Evolutionary conservation across 805 yeast species (phyloP).

Genomic region (Lachancea sp.): DNA sequence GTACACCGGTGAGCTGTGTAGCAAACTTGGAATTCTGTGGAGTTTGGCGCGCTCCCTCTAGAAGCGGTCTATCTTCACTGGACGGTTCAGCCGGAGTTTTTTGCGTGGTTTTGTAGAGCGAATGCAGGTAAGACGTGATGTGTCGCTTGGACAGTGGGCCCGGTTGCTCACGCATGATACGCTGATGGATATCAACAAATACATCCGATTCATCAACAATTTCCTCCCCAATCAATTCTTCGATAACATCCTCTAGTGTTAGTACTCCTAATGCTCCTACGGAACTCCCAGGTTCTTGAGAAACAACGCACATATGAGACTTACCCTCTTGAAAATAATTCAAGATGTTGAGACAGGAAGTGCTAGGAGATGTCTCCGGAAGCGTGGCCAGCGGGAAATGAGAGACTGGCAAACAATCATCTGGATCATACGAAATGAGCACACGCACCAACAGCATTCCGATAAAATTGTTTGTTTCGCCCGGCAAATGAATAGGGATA

Average conservation of each 20-base stretch:
- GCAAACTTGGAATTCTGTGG: background rate
- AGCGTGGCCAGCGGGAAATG: conserved; percentile 92
- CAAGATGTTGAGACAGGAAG: conserved; percentile 87
- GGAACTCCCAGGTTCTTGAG: conserved; percentile 75
- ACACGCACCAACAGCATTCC: conserved; percentile 94
- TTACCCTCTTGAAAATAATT: conserved; percentile 97
- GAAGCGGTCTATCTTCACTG: conserved; percentile 8
- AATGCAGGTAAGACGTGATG: conserved; percentile 61
- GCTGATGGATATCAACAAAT: conserved; percentile 81
- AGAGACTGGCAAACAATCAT: conserved; percentile 87
- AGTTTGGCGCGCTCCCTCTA: conserved; percentile 1
- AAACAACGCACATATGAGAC: conserved; percentile 93
- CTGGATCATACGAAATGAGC: conserved; percentile 92
- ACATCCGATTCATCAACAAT: conserved; percentile 96
- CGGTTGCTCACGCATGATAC: conserved; percentile 70
- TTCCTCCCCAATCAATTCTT: conserved; percentile 95
- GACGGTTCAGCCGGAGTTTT: conserved; percentile 8
- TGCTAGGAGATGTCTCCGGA: conserved; percentile 88
- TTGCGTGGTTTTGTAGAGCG: conserved; percentile 44
- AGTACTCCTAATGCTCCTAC: conserved; percentile 86
- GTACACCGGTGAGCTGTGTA: conserved; percentile 7
- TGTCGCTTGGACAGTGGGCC: conserved; percentile 70
- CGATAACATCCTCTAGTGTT: conserved; percentile 96
- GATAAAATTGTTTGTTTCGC: conserved; percentile 81
- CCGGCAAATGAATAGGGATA: conserved; percentile 87